phyloP scores from a whole-genome alignment of 257 asterid species.

The Solanum pennellii region DNA sequence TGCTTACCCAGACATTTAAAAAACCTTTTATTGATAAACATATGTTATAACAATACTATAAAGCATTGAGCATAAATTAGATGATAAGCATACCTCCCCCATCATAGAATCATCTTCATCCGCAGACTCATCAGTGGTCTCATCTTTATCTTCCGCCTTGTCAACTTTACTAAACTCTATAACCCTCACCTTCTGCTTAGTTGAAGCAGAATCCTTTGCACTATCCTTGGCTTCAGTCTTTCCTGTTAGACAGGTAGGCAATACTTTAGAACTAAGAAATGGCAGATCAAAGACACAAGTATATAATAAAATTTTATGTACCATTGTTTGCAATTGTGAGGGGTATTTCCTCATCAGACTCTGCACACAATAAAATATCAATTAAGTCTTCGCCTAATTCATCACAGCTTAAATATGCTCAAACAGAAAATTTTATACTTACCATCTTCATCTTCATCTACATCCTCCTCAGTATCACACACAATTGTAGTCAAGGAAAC shows the following conservation, averaged over 20 bases:
- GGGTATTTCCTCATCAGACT: not conserved
- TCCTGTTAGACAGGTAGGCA: not conserved
- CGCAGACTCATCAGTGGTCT: not conserved
- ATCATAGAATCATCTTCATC: conserved; percentile 1
- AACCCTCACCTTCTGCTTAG: not conserved
- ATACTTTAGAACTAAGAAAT: not conserved
- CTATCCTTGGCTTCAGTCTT: not conserved
- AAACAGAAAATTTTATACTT: not conserved
- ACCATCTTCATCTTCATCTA: not conserved
- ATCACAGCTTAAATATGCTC: not conserved
- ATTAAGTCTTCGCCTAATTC: not conserved
- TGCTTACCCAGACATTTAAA: not conserved
- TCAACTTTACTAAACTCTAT: not conserved
- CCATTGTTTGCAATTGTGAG: not conserved
- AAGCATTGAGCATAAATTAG: not conserved
- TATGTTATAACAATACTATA: not conserved
- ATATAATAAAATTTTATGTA: not conserved
- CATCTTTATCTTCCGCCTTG: not conserved
- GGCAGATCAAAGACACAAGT: not conserved
- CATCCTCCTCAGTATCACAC: not conserved
- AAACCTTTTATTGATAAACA: not conserved
- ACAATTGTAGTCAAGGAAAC: not conserved
- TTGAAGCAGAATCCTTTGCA: not conserved
- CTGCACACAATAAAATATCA: not conserved
- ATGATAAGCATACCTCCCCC: not conserved